phyloP scores from a whole-genome alignment of 2,329 filamentous ascomycete species.

The Colletotrichum falcatum region DNA sequence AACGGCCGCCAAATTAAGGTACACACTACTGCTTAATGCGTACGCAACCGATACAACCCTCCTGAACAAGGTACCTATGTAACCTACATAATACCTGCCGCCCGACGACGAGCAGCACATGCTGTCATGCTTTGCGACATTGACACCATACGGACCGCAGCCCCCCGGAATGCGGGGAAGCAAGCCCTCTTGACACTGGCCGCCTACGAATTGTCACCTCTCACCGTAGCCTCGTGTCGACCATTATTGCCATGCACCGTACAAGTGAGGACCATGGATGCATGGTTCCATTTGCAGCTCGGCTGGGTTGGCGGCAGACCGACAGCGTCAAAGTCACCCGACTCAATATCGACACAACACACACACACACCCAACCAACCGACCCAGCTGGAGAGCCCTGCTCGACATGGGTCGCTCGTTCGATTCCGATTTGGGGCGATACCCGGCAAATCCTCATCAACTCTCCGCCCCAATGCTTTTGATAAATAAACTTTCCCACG shows the following conservation, averaged over 20 bases:
- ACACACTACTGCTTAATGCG: not conserved
- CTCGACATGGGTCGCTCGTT: not conserved
- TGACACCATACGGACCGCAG: not conserved
- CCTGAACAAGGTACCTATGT: not conserved
- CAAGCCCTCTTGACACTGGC: constrained; percentile 16
- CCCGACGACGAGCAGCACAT: not conserved
- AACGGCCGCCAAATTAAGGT: not conserved
- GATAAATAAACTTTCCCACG: constrained; percentile 33
- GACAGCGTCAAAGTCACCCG: constrained; percentile 30
- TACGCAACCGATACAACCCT: not conserved
- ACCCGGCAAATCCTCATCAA: constrained; percentile 20
- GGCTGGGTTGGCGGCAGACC: constrained; percentile 14
- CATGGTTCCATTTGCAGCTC: constrained; percentile 15
- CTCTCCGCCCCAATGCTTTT: constrained; percentile 33
- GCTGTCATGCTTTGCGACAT: not conserved
- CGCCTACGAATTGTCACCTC: not conserved
- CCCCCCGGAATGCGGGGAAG: constrained; percentile 29
- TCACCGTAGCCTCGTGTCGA: constrained; percentile 7
- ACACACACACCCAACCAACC: constrained; percentile 11
- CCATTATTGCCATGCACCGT: not conserved
- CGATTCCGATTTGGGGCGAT: not conserved
- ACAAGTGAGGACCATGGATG: not conserved
- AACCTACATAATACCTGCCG: too few species aligned
- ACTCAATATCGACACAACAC: constrained; percentile 11
- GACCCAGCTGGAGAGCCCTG: constrained; percentile 13